Percentiles rank a stretch among this genome's conserved stretches.
Conservation (phyloP, 441 rosid species). For the Aquilaria agallochum region DNA sequence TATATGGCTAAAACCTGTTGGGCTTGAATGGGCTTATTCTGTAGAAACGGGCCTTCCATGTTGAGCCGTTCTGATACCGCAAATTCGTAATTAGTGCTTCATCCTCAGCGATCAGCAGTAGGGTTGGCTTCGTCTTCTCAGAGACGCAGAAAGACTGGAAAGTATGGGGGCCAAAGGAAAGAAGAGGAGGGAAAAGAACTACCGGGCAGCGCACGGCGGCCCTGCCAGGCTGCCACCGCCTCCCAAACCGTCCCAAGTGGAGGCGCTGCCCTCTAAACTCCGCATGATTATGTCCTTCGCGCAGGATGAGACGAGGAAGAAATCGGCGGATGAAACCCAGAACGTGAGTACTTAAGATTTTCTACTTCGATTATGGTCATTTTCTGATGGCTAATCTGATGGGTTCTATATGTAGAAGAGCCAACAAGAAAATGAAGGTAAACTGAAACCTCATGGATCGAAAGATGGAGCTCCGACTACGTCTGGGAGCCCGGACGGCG, state of each 20-base stretch:
- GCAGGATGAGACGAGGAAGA: constrained; percentile 23
- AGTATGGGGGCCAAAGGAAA: constrained; percentile 83
- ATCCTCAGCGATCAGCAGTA: background rate
- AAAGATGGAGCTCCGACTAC: constrained; percentile 15
- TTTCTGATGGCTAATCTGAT: background rate
- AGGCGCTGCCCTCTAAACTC: constrained; percentile 76
- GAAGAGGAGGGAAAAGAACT: constrained; percentile 81
- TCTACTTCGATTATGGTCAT: background rate
- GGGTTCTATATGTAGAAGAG: constrained; percentile 21
- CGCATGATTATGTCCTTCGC: constrained; percentile 62
- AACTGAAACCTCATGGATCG: constrained; percentile 16
- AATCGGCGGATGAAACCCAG: constrained; percentile 15
- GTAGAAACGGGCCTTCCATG: no score
- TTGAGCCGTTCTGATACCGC: no score
- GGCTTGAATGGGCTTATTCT: no score
- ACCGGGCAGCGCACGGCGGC: constrained; percentile 75
- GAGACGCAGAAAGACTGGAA: constrained; percentile 1
- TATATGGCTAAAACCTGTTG: no score
- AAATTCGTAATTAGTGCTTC: no score
- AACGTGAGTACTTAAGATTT: constrained; percentile 13
- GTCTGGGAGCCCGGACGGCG: constrained; percentile 19
- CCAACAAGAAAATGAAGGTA: constrained; percentile 16
- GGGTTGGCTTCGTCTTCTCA: background rate
- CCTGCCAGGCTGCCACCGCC: constrained; percentile 70
- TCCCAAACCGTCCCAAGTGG: constrained; percentile 64